Evolutionary conservation across 176 grass and related monocot species (phyloP).

Genomic region (Carex littledalei): DNA sequence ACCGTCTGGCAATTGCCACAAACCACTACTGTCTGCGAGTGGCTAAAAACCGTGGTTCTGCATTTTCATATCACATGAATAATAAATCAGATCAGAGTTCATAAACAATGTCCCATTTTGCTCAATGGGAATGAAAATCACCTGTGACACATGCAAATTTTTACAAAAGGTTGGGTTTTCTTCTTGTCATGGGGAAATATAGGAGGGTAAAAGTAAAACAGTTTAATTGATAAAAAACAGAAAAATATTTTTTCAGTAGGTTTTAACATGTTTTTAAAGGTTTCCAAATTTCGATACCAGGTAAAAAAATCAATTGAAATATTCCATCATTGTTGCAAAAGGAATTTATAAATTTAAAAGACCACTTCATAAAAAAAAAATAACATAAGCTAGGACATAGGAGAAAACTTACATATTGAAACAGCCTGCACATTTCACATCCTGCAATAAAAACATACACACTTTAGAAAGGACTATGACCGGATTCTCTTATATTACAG

Average conservation of each 20-base stretch:
- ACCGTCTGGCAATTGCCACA: slow-evolving; percentile 59
- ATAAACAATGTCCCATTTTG: neutral
- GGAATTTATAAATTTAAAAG: neutral
- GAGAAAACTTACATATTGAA: slow-evolving; percentile 58
- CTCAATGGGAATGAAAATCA: neutral
- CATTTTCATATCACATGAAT: neutral
- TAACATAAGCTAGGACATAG: neutral
- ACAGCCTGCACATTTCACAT: slow-evolving; percentile 64
- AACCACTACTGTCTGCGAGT: slow-evolving; percentile 64
- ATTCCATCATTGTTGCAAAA: neutral
- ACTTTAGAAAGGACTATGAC: neutral
- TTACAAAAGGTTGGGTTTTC: neutral
- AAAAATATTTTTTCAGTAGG: neutral
- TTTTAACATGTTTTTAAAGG: neutral
- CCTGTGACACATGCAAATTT: neutral
- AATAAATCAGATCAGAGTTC: neutral
- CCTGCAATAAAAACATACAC: slow-evolving; percentile 28
- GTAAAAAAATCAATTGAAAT: neutral
- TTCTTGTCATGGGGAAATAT: neutral
- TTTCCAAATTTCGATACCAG: neutral
- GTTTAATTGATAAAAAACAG: neutral
- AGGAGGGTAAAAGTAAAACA: neutral
- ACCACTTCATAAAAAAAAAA: neutral
- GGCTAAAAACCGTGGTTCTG: slow-evolving; percentile 71
- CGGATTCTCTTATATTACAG: neutral